phyloP scores from a whole-genome alignment of 495 filamentous ascomycete genomes.

The Penicillium bialowiezense region DNA sequence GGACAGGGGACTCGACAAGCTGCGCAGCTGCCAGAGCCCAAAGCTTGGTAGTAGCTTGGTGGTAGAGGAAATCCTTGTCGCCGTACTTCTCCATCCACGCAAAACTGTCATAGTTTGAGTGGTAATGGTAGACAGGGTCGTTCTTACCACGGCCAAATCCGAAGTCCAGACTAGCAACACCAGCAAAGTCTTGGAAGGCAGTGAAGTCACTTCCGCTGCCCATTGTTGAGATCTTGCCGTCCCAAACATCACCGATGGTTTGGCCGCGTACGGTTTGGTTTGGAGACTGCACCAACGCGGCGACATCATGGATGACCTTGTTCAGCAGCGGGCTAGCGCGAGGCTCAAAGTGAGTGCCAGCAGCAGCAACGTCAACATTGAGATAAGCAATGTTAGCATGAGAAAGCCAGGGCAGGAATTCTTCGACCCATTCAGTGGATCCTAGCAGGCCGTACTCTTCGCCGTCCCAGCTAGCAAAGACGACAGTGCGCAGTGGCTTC shows the following conservation, averaged over 20 bases:
- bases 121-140: conserved; percentile 68
- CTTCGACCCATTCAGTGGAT: conserved; percentile 73
- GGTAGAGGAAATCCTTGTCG: conserved; percentile 60
- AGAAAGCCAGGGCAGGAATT: conserved; percentile 82
- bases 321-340: conserved; percentile 72
- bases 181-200: conserved; percentile 71
- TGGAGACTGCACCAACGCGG: conserved; percentile 69
- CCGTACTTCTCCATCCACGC: conserved; percentile 72
- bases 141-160: conserved; percentile 46
- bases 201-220: conserved; percentile 73
- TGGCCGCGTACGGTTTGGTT: conserved; percentile 65
- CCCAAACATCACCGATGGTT: conserved; percentile 63
- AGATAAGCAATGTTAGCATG: conserved; percentile 70
- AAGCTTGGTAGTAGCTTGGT: conserved; percentile 58
- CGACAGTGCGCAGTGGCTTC: conserved; percentile 80
- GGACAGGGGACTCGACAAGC: conserved; percentile 45
- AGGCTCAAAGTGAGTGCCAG: conserved; percentile 46
- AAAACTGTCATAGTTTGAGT: conserved; percentile 75
- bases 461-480: conserved; percentile 74
- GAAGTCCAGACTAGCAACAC: conserved; percentile 63
- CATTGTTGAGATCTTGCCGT: conserved; percentile 61
- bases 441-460: conserved; percentile 74
- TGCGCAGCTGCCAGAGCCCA: conserved; percentile 50
- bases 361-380: conserved; percentile 65
- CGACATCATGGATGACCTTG: conserved; percentile 67